Conservation (phyloP, 805 yeast genomes). For the Saccharomyces eubayanus region DNA sequence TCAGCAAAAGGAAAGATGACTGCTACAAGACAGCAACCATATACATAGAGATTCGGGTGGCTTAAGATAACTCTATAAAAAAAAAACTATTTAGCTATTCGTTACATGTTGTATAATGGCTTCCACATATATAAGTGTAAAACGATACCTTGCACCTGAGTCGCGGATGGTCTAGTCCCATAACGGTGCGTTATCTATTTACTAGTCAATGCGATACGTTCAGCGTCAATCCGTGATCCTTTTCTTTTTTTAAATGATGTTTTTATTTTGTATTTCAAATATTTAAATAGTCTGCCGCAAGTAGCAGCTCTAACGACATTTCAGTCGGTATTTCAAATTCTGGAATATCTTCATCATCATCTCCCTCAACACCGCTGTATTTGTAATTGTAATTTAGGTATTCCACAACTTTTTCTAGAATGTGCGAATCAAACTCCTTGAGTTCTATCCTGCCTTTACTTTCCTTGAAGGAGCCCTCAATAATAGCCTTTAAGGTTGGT, state of each 20-base stretch:
- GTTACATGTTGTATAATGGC: background rate
- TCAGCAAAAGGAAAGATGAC: background rate
- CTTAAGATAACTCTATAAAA: background rate
- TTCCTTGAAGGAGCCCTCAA: constrained; percentile 50
- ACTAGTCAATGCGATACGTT: background rate
- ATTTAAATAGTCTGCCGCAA: constrained; percentile 74
- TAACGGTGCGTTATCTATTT: background rate
- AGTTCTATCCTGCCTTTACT: constrained; percentile 46
- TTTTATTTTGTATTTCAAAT: constrained; percentile 8
- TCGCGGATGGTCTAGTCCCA: background rate
- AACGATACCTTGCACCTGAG: background rate
- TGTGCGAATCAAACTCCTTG: constrained; percentile 58
- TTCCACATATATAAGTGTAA: background rate
- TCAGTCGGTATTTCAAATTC: constrained; percentile 91
- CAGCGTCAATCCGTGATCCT: background rate
- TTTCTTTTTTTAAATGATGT: background rate
- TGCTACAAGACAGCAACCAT: background rate
- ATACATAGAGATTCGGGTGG: background rate
- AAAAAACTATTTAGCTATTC: background rate
- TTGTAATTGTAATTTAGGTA: constrained; percentile 70
- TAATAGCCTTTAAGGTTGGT: constrained; percentile 53
- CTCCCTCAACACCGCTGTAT: constrained; percentile 45
- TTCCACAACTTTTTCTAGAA: constrained; percentile 75
- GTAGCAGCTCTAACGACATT: constrained; percentile 80
- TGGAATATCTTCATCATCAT: constrained; percentile 49